Evolutionary conservation across 441 rosid species (phyloP).

Genomic region (Adansonia rubrostipa): DNA sequence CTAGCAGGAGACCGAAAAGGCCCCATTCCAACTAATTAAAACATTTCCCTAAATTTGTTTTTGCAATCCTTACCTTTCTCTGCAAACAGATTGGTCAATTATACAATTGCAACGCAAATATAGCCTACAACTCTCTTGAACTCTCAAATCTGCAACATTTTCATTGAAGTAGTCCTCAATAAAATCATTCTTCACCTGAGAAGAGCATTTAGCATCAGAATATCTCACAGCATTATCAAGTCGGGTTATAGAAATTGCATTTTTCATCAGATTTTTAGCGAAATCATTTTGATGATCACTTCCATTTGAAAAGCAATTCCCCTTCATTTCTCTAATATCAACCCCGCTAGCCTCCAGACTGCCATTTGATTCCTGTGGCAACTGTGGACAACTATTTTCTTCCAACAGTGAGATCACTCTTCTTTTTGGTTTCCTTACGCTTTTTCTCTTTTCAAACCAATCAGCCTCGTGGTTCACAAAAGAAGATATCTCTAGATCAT

Average conservation of each 20-base stretch:
- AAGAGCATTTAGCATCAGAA: constrained; percentile 38
- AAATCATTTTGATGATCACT: constrained; percentile 31
- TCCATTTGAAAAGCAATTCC: constrained; percentile 22
- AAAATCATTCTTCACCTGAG: constrained; percentile 45
- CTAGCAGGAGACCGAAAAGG: neutral
- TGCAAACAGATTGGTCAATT: constrained; percentile 58
- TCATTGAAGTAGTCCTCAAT: constrained; percentile 62
- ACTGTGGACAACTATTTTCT: constrained; percentile 39
- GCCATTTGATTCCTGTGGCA: constrained; percentile 36
- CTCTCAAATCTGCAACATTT: constrained; percentile 58
- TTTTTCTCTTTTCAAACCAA: constrained; percentile 46
- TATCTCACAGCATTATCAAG: constrained; percentile 35
- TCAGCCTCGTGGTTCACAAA: constrained; percentile 46
- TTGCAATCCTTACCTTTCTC: constrained; percentile 60
- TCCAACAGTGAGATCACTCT: constrained; percentile 57
- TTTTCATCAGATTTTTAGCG: constrained; percentile 32
- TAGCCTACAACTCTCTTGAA: constrained; percentile 63
- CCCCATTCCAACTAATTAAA: constrained; percentile 1
- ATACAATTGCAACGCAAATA: constrained; percentile 66
- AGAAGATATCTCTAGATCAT: constrained; percentile 45
- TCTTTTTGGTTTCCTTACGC: constrained; percentile 59
- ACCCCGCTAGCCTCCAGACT: constrained; percentile 29
- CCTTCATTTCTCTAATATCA: constrained; percentile 34
- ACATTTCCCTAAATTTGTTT: neutral
- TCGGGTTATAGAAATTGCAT: constrained; percentile 19